These are phyloP conservation scores for Termitomyces sp. DNA, from an alignment of 768 basidiomycete species.

Conservation along the genomic window DNA sequence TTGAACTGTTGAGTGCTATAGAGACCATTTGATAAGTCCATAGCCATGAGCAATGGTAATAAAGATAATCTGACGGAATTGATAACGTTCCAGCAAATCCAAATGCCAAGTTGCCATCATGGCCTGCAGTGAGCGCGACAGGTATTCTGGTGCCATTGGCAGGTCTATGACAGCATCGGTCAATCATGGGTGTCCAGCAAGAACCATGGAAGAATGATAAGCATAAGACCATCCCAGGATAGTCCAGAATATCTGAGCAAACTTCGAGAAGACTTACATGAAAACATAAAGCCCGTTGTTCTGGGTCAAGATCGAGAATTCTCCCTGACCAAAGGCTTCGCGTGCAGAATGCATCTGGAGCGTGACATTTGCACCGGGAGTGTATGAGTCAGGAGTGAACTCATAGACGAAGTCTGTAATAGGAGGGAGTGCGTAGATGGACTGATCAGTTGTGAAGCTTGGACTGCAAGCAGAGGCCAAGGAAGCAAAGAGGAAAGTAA, in stretches of 20 bases:
- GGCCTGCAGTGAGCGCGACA: slow-evolving; percentile 10
- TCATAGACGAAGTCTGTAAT: slow-evolving; percentile 8
- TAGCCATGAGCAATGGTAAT: no score
- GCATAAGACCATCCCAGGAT: background rate
- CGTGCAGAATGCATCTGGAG: slow-evolving; percentile 1
- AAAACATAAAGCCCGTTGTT: slow-evolving; percentile 9
- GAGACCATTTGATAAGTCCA: background rate
- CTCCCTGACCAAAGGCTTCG: slow-evolving; percentile 1
- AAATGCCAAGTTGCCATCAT: slow-evolving; percentile 3
- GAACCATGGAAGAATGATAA: background rate
- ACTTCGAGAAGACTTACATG: slow-evolving; percentile 1
- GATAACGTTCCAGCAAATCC: background rate
- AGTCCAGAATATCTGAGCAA: background rate
- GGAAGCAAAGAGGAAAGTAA: slow-evolving; percentile 11
- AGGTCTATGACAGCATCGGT: background rate
- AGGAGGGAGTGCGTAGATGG: slow-evolving; percentile 11
- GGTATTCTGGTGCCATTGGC: slow-evolving; percentile 1
- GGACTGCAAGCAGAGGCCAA: slow-evolving; percentile 16
- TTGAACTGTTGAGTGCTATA: slow-evolving; percentile 13
- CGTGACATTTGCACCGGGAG: slow-evolving; percentile 5
- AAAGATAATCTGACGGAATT: slow-evolving; percentile 3
- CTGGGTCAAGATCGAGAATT: slow-evolving; percentile 11
- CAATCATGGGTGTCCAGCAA: background rate
- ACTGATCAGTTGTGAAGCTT: slow-evolving; percentile 5
- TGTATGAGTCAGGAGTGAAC: slow-evolving; percentile 7